Base-by-base conservation (phyloP, 345 rosid genomes). In the Kandelia obovata region DNA sequence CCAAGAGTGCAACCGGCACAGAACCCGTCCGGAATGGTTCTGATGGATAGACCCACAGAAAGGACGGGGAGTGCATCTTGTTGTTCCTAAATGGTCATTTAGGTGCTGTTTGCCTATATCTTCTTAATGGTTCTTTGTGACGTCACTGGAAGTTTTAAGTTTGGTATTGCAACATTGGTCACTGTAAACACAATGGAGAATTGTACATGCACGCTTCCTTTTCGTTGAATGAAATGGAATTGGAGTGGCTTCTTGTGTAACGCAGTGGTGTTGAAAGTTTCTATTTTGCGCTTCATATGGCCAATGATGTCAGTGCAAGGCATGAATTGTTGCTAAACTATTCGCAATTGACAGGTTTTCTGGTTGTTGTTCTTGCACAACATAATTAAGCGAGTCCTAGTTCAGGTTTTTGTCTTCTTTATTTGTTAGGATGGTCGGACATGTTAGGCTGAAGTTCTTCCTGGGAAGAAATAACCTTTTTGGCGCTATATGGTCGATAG, bases 11-110 rank as follows among this genome's bases (percentile, higher is more conserved):
- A 92, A 80, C 93, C 97, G 28, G 82, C 91, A 26, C 96, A 82
- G 71, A 92, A 89, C 74, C 93, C 93, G 4, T 76, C 96, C 0
- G 96, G 97, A 68, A 87, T 91, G 97, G 93, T 92, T 83, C 87
- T 95, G 26, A 87, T 86, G 81, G 96, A 92, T 61, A 84, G 92
- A 77, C 85, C 93, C 35, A 79, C 84, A 30, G 96, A 88, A 58
- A 86, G 89, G 80, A 73, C 93, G 8, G 92, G 75, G 10, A 73
- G 76, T 56, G 80, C 93, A 80, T 86, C 99, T 10, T 95, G 99
- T 74, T 95, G 99, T 75, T 76, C 88, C 68, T 95, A 82, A 79
- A 23, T 66, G 27, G 46, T 26, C 19, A 20, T 52, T 53, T 5
- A 11, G 3, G 6, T n/a, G 19, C 27, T 58, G 58, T 35, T 58